Evolutionary conservation across 495 filamentous ascomycete species (phyloP).

Genomic region (Cairneyella variabilis): DNA sequence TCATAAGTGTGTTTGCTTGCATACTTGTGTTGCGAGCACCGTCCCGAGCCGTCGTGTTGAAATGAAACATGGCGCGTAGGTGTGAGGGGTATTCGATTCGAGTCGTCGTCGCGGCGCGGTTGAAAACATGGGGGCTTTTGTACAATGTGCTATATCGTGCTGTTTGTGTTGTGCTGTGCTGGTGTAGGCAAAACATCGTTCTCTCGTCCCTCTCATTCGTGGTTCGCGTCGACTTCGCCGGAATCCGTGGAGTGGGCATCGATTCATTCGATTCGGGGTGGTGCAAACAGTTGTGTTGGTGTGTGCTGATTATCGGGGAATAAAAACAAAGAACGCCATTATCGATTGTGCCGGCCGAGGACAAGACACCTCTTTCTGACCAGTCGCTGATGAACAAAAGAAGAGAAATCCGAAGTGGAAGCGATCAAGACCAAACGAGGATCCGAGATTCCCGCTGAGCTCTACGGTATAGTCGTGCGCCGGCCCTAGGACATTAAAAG

Average conservation of each 20-base stretch:
- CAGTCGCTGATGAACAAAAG: conserved; percentile 14
- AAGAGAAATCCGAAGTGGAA: conserved; percentile 5
- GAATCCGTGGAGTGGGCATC: conserved; percentile 12
- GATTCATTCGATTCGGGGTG: conserved; percentile 4
- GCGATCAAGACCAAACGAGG: conserved; percentile 9
- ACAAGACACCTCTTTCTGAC: conserved; percentile 24
- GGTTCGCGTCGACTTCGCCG: conserved; percentile 24
- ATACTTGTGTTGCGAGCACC: background rate
- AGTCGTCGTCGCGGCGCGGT: no score
- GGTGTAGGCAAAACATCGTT: conserved; percentile 11
- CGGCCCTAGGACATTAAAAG: conserved; percentile 24
- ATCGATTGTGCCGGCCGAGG: conserved; percentile 15
- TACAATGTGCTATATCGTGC: conserved; percentile 19
- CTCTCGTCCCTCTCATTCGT: conserved; percentile 3
- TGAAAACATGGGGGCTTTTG: conserved; percentile 12
- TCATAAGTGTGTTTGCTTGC: background rate
- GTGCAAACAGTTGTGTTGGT: background rate
- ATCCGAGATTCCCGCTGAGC: conserved; percentile 7
- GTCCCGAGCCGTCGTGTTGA: conserved; percentile 5
- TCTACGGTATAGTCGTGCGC: conserved; percentile 25
- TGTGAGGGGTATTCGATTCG: conserved; percentile 21
- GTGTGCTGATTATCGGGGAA: conserved; percentile 10
- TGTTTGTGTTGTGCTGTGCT: conserved; percentile 18
- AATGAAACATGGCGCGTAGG: conserved; percentile 23
- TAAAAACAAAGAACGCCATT: conserved; percentile 14